Conservation (phyloP, 768 basidiomycete genomes). For the Rhizopogon rudus region DNA sequence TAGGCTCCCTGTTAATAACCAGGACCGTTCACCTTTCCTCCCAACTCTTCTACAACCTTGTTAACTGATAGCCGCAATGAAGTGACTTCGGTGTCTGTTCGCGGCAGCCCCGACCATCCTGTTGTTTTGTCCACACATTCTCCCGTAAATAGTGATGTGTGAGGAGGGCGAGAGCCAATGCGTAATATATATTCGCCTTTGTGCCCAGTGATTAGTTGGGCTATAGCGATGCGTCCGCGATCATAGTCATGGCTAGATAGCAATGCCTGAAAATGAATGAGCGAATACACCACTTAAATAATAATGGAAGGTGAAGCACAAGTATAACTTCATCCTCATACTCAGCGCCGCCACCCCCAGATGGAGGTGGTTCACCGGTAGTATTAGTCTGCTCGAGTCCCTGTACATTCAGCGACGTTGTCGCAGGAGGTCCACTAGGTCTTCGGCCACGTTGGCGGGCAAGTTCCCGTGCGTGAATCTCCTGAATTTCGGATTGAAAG, state of each 20-base stretch:
- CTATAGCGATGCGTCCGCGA: slow-evolving; percentile 57
- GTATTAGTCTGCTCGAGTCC: neutral
- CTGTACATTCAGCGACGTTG: slow-evolving; percentile 9
- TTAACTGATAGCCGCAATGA: slow-evolving; percentile 38
- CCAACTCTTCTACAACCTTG: slow-evolving; percentile 64
- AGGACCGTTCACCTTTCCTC: slow-evolving; percentile 60
- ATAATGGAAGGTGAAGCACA: neutral
- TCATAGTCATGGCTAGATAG: slow-evolving; percentile 42
- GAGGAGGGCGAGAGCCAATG: slow-evolving; percentile 65
- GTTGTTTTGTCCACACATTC: slow-evolving; percentile 39
- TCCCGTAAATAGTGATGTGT: slow-evolving; percentile 47
- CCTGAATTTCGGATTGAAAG: slow-evolving; percentile 71
- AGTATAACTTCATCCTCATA: slow-evolving; percentile 1
- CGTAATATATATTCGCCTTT: slow-evolving; percentile 74
- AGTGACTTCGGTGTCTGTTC: slow-evolving; percentile 50
- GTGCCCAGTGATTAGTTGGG: slow-evolving; percentile 59
- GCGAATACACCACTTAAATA: neutral
- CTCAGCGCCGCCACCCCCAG: slow-evolving; percentile 33
- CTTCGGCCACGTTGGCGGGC: slow-evolving; percentile 47
- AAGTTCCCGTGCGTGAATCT: slow-evolving; percentile 65
- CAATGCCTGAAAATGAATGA: slow-evolving; percentile 30
- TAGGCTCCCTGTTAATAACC: neutral
- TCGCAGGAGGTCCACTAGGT: slow-evolving; percentile 3
- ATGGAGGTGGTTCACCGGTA: neutral
- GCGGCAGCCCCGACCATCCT: slow-evolving; percentile 50